Conservation (phyloP, 179 eudicot genomes). For the Carnegiea gigantea region DNA sequence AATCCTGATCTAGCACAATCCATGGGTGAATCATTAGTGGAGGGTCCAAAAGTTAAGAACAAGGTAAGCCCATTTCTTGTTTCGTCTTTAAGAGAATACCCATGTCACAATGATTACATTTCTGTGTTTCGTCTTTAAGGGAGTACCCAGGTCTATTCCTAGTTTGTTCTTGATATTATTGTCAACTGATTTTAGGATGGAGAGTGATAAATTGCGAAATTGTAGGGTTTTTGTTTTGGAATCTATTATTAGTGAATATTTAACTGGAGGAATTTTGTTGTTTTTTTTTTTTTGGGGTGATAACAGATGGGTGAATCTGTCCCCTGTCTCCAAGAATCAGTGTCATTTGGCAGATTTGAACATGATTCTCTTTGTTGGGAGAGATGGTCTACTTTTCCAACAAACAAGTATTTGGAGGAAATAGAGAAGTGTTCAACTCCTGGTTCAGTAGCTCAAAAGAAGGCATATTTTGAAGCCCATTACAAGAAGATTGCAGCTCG, state of each 20-base stretch:
- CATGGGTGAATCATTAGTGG: constrained; percentile 68
- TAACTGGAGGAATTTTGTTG: constrained; percentile 18
- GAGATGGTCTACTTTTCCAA: constrained; percentile 59
- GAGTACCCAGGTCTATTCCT: constrained; percentile 19
- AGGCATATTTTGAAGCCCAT: constrained; percentile 56
- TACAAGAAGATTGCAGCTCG: constrained; percentile 48
- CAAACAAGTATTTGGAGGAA: constrained; percentile 54
- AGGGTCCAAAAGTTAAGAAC: constrained; percentile 42
- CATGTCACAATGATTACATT: constrained; percentile 18
- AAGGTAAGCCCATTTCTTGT: constrained; percentile 49
- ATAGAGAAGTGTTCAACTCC: constrained; percentile 51
- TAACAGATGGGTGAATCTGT: constrained; percentile 73
- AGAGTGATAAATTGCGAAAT: constrained; percentile 19
- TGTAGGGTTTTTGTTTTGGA: constrained; percentile 4
- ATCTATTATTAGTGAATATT: constrained; percentile 9
- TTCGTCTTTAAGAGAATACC: constrained; percentile 24
- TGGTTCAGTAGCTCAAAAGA: constrained; percentile 55
- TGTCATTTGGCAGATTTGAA: constrained; percentile 59
- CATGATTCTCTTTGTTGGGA: constrained; percentile 52
- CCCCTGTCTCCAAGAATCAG: constrained; percentile 52
- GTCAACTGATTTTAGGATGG: constrained; percentile 15
- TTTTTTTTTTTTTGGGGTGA: constrained; percentile 8
- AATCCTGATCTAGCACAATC: constrained; percentile 33
- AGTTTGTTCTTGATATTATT: constrained; percentile 22
- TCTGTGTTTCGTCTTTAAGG: constrained; percentile 20